phyloP scores from a whole-genome alignment of 345 rosid genomes.

The Brassica juncea region DNA sequence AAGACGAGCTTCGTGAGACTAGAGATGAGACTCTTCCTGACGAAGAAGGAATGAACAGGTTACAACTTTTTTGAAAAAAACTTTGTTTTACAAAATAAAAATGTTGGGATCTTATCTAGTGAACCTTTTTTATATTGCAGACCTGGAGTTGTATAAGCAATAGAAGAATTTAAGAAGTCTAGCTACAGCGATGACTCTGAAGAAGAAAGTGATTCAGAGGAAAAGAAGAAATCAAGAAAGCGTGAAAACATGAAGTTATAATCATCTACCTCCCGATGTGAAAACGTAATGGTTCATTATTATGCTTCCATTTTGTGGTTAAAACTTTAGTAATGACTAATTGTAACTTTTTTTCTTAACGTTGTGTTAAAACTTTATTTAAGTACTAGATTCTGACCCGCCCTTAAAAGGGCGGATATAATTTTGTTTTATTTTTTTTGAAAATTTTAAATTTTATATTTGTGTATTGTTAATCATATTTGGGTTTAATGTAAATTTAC shows the following conservation, averaged over 20 bases:
- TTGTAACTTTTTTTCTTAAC: no score
- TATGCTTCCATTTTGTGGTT: not conserved
- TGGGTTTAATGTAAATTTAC: no score
- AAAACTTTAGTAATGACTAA: not conserved
- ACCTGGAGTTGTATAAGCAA: constrained; percentile 58
- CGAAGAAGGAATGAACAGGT: constrained; percentile 87
- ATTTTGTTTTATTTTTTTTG: no score
- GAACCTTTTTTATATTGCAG: constrained; percentile 40
- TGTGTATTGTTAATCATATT: no score
- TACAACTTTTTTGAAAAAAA: not conserved
- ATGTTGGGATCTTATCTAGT: not conserved
- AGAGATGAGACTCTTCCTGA: constrained; percentile 84
- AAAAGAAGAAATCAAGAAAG: constrained; percentile 58
- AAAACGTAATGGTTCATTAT: no score
- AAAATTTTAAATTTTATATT: no score
- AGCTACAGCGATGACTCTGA: constrained; percentile 67
- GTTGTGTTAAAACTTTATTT: no score
- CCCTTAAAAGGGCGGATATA: no score
- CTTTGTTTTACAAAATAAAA: not conserved
- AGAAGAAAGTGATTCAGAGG: constrained; percentile 47
- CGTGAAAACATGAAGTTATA: constrained; percentile 25
- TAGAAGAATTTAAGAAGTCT: constrained; percentile 73
- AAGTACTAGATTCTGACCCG: no score
- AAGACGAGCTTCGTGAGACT: constrained; percentile 72
- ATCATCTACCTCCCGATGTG: no score